These are phyloP conservation scores for Starmerella stigmatis DNA, from an alignment of 805 yeast genomes.

Conservation along the genomic window DNA sequence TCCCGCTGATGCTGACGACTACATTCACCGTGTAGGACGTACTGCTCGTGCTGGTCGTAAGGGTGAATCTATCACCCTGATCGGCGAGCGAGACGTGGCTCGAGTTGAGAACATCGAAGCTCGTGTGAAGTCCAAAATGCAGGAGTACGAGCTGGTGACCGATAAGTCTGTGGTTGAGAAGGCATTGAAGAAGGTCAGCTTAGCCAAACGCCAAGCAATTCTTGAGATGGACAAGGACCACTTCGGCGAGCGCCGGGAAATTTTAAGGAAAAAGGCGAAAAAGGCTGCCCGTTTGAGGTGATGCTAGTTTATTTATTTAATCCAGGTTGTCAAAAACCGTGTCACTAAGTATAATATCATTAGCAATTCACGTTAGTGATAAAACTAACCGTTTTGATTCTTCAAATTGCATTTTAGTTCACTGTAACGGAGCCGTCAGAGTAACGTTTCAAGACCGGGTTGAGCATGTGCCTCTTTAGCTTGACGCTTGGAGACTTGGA, in stretches of 20 bases:
- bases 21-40: conserved; percentile 95
- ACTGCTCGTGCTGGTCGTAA: conserved; percentile 94
- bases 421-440: no score
- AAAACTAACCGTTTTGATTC: no score
- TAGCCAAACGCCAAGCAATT: conserved; percentile 79
- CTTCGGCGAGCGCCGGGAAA: conserved; percentile 64
- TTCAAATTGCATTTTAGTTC: no score
- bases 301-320: background rate
- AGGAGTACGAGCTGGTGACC: conserved; percentile 54
- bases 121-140: conserved; percentile 70
- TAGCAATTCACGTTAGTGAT: no score
- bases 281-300: conserved; percentile 4
- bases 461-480: no score
- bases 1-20: conserved; percentile 94
- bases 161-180: conserved; percentile 70
- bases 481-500: no score
- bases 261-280: conserved; percentile 33
- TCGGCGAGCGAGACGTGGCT: conserved; percentile 74
- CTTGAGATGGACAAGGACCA: conserved; percentile 89
- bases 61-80: conserved; percentile 74
- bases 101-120: conserved; percentile 80
- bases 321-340: no score
- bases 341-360: no score
- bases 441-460: no score
- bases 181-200: conserved; percentile 57